Conservation (phyloP, 768 basidiomycete species). For the Suillus ampliporus region DNA sequence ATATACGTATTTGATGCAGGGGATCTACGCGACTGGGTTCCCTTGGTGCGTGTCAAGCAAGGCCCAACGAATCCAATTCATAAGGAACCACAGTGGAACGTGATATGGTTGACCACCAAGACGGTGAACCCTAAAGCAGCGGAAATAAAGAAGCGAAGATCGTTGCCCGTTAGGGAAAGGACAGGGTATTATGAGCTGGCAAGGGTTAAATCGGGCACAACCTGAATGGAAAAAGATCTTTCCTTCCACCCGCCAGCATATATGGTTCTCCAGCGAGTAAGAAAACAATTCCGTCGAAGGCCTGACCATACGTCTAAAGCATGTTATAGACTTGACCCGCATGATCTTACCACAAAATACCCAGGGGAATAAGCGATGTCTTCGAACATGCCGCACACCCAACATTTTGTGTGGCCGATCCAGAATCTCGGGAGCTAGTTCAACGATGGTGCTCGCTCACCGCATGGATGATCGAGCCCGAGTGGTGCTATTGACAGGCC, state of each 20-base stretch:
- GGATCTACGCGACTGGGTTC: neutral
- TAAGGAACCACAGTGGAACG: neutral
- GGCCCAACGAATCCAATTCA: neutral
- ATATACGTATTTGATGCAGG: neutral
- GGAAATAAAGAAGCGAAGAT: conserved; percentile 31
- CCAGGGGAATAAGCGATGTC: neutral
- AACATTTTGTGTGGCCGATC: neutral
- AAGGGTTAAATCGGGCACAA: neutral
- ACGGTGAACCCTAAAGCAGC: conserved; percentile 36
- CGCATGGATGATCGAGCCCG: neutral
- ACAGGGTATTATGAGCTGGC: no score
- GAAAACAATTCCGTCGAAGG: neutral
- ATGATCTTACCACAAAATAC: neutral
- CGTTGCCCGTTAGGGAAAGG: conserved; percentile 28
- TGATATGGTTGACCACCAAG: conserved; percentile 14
- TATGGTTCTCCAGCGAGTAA: neutral
- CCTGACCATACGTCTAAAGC: neutral
- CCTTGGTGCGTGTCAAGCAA: neutral
- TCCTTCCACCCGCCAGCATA: neutral
- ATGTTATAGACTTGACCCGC: neutral
- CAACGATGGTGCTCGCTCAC: neutral
- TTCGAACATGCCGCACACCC: neutral
- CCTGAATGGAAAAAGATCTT: neutral
- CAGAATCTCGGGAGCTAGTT: conserved; percentile 3
- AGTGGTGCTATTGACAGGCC: conserved; percentile 1